phyloP scores from a whole-genome alignment of 2,329 filamentous ascomycete species.

The Verticillium klebahnii region DNA sequence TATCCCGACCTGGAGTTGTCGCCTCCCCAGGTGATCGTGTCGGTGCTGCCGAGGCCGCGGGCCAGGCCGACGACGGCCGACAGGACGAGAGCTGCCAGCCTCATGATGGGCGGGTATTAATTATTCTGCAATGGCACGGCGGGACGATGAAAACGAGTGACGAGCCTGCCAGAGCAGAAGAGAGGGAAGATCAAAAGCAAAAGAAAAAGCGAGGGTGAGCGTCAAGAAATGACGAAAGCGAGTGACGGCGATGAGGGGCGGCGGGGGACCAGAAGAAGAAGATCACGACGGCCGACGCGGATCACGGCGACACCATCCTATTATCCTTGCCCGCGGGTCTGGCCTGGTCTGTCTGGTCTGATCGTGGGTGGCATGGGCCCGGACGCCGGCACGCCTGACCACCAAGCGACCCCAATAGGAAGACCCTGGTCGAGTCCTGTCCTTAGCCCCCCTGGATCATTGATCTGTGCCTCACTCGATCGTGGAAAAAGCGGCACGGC shows the following conservation, averaged over 20 bases:
- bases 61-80: constrained; percentile 25
- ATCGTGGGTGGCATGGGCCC: background rate
- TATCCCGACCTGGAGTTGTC: constrained; percentile 49
- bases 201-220: background rate
- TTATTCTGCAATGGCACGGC: background rate
- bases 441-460: background rate
- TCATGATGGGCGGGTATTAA: constrained; percentile 4
- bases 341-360: background rate
- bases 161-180: background rate
- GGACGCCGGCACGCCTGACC: background rate
- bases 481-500: background rate
- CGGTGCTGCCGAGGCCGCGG: constrained; percentile 33
- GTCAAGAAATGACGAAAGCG: background rate
- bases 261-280: background rate
- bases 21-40: constrained; percentile 56
- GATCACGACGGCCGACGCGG: background rate
- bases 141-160: background rate
- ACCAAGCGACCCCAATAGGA: background rate
- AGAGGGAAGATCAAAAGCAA: background rate
- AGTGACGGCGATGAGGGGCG: background rate
- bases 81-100: constrained; percentile 15
- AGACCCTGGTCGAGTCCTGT: background rate
- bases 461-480: background rate
- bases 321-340: background rate
- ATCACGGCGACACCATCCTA: background rate